Conservation (phyloP, 306 rosid genomes). For the Inga oerstediana region DNA sequence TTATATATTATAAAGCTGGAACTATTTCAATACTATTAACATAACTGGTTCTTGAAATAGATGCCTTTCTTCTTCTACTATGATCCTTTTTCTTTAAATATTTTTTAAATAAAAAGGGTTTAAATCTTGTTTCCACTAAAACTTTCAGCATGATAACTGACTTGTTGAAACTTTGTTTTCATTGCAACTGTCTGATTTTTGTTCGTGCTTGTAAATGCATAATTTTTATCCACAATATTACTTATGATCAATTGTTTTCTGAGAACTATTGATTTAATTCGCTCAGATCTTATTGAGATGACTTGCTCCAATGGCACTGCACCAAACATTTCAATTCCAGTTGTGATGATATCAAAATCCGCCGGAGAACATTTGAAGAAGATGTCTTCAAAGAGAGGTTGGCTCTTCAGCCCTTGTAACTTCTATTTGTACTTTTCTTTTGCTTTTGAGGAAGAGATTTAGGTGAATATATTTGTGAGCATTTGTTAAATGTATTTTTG, state of each 20-base stretch:
- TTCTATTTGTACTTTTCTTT: slow-evolving; percentile 4
- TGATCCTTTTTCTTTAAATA: background rate
- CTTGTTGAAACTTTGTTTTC: slow-evolving; percentile 6
- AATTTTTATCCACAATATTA: background rate
- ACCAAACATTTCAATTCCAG: slow-evolving; percentile 68
- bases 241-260: slow-evolving; percentile 8
- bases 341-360: slow-evolving; percentile 63
- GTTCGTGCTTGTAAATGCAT: background rate
- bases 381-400: slow-evolving; percentile 60
- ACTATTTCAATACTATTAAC: background rate
- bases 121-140: background rate
- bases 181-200: slow-evolving; percentile 11
- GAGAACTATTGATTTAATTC: slow-evolving; percentile 18
- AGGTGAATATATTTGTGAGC: background rate
- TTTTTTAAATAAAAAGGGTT: background rate
- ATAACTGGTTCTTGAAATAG: background rate
- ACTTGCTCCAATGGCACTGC: slow-evolving; percentile 52
- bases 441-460: slow-evolving; percentile 15
- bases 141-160: background rate
- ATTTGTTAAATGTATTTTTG: background rate
- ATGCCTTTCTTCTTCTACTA: background rate
- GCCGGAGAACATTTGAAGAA: slow-evolving; percentile 60
- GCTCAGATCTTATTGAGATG: slow-evolving; percentile 68
- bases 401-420: slow-evolving; percentile 26
- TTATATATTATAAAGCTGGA: background rate